phyloP scores from a whole-genome alignment of 1,284 basidiomycete genomes.

The Papiliotrema terrestris region DNA sequence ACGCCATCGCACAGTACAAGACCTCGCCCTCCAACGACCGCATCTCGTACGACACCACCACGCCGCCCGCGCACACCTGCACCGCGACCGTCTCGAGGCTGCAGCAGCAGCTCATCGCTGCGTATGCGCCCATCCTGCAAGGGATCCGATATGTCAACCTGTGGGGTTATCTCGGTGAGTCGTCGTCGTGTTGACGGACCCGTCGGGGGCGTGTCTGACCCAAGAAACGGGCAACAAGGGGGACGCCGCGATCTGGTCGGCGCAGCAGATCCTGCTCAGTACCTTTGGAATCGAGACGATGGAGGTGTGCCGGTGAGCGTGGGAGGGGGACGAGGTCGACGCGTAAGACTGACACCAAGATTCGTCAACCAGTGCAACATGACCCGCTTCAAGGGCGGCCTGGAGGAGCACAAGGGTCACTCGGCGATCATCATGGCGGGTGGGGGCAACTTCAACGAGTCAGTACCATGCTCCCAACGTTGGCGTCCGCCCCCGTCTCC shows the following conservation, averaged over 20 bases:
- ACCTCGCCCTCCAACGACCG: background rate
- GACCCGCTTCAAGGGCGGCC: background rate
- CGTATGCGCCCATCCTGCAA: background rate
- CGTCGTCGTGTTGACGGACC: background rate
- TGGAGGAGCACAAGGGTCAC: background rate
- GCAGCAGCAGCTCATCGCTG: background rate
- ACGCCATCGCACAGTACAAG: no score
- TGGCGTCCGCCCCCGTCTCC: background rate
- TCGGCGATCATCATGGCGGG: constrained; percentile 3
- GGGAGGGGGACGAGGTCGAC: background rate
- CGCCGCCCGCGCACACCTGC: background rate
- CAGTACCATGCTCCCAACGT: background rate
- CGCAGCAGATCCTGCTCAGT: background rate
- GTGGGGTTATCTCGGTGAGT: no score
- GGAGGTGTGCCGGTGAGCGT: background rate
- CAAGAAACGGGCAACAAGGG: background rate
- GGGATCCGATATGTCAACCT: background rate
- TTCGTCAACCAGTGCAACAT: background rate
- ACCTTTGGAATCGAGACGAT: background rate
- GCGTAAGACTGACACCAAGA: background rate
- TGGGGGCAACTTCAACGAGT: constrained; percentile 5
- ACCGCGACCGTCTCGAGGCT: background rate
- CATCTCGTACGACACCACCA: background rate
- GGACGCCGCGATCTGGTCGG: background rate
- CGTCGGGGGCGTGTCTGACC: background rate